phyloP scores from a whole-genome alignment of 75 land plant species.

The Gnetum montanum region DNA sequence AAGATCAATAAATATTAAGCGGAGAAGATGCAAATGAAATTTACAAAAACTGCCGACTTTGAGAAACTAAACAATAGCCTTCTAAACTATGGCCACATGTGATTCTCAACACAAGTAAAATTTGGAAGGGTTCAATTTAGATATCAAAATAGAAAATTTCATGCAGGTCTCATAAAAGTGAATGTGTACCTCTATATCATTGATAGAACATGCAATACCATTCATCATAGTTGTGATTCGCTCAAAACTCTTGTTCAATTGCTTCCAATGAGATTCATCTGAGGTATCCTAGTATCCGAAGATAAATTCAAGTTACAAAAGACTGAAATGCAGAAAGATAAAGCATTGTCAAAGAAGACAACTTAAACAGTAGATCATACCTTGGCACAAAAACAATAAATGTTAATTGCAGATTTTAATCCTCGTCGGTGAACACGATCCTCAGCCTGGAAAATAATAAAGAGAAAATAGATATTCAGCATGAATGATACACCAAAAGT shows the following conservation, averaged over 20 bases:
- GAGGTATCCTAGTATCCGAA: conserved; percentile 72
- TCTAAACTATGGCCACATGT: no score
- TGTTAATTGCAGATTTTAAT: conserved; percentile 77
- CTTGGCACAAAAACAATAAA: conserved; percentile 93
- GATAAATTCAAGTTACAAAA: background rate
- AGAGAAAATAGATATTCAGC: background rate
- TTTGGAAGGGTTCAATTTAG: no score
- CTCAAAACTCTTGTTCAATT: conserved; percentile 62
- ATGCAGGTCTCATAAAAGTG: no score
- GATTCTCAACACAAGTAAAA: no score
- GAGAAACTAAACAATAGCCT: no score
- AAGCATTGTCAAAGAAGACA: background rate
- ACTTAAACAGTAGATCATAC: conserved; percentile 17
- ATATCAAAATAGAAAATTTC: no score
- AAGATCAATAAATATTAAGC: no score
- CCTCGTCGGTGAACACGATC: conserved; percentile 96
- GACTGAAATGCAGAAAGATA: background rate
- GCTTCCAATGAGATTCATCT: conserved; percentile 80
- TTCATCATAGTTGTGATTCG: conserved; percentile 79
- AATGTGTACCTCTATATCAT: conserved; percentile 45
- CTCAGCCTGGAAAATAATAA: conserved; percentile 57
- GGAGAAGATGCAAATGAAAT: no score
- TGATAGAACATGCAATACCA: conserved; percentile 60
- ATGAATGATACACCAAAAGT: background rate
- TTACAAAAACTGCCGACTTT: no score